phyloP scores from a whole-genome alignment of 441 rosid genomes.

The Biscutella laevigata region DNA sequence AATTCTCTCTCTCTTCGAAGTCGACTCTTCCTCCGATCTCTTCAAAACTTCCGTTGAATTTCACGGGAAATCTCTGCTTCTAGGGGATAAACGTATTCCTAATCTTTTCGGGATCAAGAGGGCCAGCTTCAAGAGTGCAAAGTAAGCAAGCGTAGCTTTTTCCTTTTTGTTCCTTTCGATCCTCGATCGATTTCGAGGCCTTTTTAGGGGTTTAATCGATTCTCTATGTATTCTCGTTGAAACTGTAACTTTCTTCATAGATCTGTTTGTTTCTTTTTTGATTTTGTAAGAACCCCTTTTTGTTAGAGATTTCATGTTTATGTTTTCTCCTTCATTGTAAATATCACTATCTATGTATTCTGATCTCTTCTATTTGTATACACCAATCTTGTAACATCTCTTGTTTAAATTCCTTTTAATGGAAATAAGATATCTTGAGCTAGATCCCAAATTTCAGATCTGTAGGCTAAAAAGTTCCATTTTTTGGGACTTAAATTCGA shows the following conservation, averaged over 20 bases:
- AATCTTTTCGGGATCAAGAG: conserved; percentile 7
- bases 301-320: not conserved
- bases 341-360: conserved; percentile 4
- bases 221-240: not conserved
- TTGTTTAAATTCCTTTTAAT: conserved; percentile 7
- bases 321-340: conserved; percentile 15
- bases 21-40: conserved; percentile 26
- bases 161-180: conserved; percentile 3
- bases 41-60: not conserved
- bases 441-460: conserved; percentile 26
- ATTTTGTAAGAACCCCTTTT: conserved; percentile 24
- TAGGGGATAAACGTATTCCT: not conserved
- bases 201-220: conserved; percentile 5
- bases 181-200: conserved; percentile 14
- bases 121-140: conserved; percentile 1
- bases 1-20: conserved; percentile 8
- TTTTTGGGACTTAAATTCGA: not conserved
- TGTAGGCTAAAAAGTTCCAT: not conserved
- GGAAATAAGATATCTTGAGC: not conserved
- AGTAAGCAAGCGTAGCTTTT: conserved; percentile 26
- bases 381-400: conserved; percentile 7
- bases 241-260: conserved; percentile 19
- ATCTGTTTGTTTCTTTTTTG: conserved; percentile 17
- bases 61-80: no score
- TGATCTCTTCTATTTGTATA: conserved; percentile 10